Evolutionary conservation across 192 early-diverging fungal species (phyloP), one percentile per base, ranked within the genome.

Genomic region (Backusella mclennaniae): DNA sequence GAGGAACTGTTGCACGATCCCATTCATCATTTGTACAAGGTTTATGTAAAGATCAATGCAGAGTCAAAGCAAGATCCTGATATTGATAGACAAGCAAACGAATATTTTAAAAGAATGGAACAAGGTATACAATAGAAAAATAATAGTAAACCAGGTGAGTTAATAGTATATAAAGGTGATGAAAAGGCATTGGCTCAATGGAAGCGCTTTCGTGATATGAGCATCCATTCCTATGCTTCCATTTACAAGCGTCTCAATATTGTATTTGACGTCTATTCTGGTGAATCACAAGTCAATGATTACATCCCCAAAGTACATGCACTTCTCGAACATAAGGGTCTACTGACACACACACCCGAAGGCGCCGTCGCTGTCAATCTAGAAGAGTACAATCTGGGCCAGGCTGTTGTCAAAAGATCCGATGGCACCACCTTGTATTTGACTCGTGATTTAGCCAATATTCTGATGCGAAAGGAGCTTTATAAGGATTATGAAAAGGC

Each of bases 71-170:
- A 85, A 5, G 84, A 92, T 69, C 84, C 89, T 0, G 69, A 75
- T 5, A 84, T 96, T 35, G 86, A 96, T 81, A 90, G 93, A 70
- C 74, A 85, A 39, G 96, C 96, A 14, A 93, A 95, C 71, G 83
- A 87, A 3, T 96, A 97, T 85, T 96, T 97, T 75, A 92, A 90
- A 74, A 82, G 80, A n/a, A 98, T 98, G 96, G 96, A 98, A 73
- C 90, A 95, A 35, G 53, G 53, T 59, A 59, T n/a, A 21, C 6
- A 17, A n/a, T 15, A 44, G 15, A 12, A 44, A 44, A 44, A 2
- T 3, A 33, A 33, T 33, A 33, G 33, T 33, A 33, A 33, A 33
- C 33, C 33, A 33, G 33, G 33, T 3, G 33, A 33, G 33, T 33
- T 33, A 33, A 33, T 33, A 33, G 31, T 3, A 33, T 3, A 33